These are phyloP conservation scores for Mycena sp. DNA, from an alignment of 1,284 basidiomycete species.

Conservation along the genomic window DNA sequence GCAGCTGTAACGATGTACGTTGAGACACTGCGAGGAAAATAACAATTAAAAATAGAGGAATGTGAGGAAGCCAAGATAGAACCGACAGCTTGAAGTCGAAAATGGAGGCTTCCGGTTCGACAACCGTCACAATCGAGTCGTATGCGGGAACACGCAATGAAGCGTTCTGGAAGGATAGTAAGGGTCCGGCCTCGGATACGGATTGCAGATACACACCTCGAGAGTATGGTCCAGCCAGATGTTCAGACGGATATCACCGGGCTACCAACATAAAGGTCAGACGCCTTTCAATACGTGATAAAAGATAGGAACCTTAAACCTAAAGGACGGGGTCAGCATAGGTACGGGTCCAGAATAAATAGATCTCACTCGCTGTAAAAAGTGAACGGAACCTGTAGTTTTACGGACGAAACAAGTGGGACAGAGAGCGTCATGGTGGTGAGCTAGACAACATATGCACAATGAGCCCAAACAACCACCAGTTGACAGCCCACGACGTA, in stretches of 20 bases:
- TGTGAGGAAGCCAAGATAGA: not conserved
- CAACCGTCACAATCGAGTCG: conserved; percentile 83
- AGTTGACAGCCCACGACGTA: conserved; percentile 48
- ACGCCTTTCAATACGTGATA: not conserved
- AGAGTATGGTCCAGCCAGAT: conserved; percentile 81
- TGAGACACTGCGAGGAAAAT: conserved; percentile 60
- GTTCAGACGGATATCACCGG: conserved; percentile 82
- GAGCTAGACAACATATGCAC: conserved; percentile 52
- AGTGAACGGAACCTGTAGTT: conserved; percentile 76
- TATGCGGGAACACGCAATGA: conserved; percentile 73
- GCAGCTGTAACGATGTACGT: conserved; percentile 81
- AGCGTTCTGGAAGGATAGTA: conserved; percentile 47
- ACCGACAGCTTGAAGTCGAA: conserved; percentile 85
- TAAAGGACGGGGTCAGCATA: conserved; percentile 40
- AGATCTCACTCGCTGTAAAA: conserved; percentile 86
- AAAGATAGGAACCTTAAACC: conserved; percentile 65
- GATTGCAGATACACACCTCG: conserved; percentile 56
- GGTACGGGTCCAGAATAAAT: not conserved
- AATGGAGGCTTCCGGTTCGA: conserved; percentile 82
- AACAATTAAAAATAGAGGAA: conserved; percentile 5
- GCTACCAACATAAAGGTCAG: conserved; percentile 48
- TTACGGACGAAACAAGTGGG: conserved; percentile 68
- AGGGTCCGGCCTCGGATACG: conserved; percentile 17
- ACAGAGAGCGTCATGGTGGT: conserved; percentile 71
- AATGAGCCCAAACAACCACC: conserved; percentile 11